phyloP scores from a whole-genome alignment of 306 rosid species.

The Cicer chorassanicum region DNA sequence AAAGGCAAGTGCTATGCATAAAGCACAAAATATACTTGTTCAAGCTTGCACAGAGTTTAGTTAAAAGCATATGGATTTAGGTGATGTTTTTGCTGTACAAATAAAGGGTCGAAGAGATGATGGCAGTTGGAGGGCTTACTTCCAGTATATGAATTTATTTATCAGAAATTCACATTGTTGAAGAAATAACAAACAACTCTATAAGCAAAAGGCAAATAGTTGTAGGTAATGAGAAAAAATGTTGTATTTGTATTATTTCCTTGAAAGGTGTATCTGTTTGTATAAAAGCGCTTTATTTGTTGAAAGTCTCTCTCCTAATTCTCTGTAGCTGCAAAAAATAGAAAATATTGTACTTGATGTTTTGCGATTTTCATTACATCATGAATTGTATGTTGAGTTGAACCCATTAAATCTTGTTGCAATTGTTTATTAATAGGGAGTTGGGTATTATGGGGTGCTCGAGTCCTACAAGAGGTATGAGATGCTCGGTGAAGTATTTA shows the following conservation, averaged over 20 bases:
- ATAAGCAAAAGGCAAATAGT: constrained; percentile 22
- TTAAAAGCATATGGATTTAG: constrained; percentile 32
- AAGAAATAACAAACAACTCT: constrained; percentile 14
- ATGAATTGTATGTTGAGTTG: background rate
- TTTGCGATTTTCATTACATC: constrained; percentile 36
- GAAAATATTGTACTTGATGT: constrained; percentile 19
- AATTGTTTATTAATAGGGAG: background rate
- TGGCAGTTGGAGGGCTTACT: background rate
- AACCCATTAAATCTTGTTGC: background rate
- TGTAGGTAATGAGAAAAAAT: constrained; percentile 12
- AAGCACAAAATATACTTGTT: background rate
- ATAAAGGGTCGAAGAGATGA: constrained; percentile 1
- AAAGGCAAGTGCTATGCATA: background rate
- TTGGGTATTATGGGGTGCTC: too few species aligned
- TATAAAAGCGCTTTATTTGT: constrained; percentile 14
- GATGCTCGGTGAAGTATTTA: background rate
- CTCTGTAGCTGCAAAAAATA: constrained; percentile 4
- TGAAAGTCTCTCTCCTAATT: background rate
- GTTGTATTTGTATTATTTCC: background rate
- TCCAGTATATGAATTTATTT: background rate
- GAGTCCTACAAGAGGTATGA: too few species aligned
- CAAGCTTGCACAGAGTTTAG: background rate
- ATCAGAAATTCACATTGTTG: constrained; percentile 1
- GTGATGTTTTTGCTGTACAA: constrained; percentile 40
- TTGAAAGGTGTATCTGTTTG: constrained; percentile 39